Evolutionary conservation across 805 yeast species (phyloP).

Genomic region (Kodamaea kaohsiungensis): DNA sequence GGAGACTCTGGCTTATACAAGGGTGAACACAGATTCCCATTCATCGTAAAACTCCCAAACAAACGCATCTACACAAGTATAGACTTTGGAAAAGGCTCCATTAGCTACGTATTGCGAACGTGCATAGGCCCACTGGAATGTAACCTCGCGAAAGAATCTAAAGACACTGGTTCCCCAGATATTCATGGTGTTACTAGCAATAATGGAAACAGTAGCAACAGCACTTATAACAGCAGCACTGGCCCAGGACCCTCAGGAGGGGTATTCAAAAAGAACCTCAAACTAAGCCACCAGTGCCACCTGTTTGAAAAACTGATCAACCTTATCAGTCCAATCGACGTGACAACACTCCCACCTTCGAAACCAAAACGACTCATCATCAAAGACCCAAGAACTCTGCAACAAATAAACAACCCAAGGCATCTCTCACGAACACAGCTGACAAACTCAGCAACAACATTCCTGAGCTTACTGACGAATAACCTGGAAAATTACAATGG

Average conservation of each 20-base stretch:
- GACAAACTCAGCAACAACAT: conserved; percentile 11
- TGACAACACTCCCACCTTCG: conserved; percentile 62
- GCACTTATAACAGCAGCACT: neutral
- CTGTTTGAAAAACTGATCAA: conserved; percentile 52
- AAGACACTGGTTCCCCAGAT: neutral
- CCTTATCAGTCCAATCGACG: conserved; percentile 74
- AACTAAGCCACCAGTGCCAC: conserved; percentile 21
- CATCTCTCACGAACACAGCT: conserved; percentile 36
- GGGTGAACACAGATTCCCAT: conserved; percentile 89
- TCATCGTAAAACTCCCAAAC: conserved; percentile 76
- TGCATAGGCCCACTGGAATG: conserved; percentile 28
- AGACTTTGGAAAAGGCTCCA: conserved; percentile 84
- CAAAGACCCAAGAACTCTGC: conserved; percentile 45
- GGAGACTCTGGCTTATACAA: conserved; percentile 51
- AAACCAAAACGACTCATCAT: conserved; percentile 66
- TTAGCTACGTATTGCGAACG: conserved; percentile 62
- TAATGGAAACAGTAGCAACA: neutral
- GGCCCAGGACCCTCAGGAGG: neutral
- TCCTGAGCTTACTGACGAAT: neutral
- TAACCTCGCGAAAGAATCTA: conserved; percentile 7
- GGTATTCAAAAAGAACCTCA: neutral
- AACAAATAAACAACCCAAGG: conserved; percentile 14
- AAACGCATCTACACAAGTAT: conserved; percentile 72
- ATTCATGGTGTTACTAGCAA: neutral
- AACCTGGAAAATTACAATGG: neutral